Conservation (phyloP, 129 eudicot genomes). For the Pseudognaphalium luteoalbum region DNA sequence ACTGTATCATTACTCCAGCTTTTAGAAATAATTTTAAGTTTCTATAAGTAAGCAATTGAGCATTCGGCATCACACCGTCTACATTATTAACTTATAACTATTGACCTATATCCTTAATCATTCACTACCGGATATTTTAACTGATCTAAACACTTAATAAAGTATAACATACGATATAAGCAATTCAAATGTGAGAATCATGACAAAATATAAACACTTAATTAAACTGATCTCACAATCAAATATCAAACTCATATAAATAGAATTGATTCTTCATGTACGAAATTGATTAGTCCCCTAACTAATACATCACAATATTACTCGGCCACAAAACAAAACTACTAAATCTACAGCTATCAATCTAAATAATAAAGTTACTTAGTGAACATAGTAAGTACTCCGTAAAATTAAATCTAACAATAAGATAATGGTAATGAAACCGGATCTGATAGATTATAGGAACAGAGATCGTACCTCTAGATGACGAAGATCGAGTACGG, state of each 20-base stretch:
- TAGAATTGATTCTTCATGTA: too few relatives aligned
- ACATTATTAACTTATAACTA: neutral
- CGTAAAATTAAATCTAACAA: neutral
- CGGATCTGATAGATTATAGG: neutral
- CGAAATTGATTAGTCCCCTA: neutral
- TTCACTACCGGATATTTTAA: too few relatives aligned
- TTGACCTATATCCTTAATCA: neutral
- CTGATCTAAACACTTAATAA: too few relatives aligned
- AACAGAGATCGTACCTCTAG: slow-evolving; percentile 11
- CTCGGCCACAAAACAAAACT: neutral
- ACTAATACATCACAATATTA: neutral
- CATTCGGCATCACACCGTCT: neutral
- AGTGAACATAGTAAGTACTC: neutral
- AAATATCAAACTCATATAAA: neutral
- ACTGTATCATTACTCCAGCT: neutral
- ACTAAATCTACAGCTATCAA: neutral
- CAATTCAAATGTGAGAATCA: neutral
- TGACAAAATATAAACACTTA: neutral
- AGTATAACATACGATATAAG: neutral
- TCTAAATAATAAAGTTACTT: neutral
- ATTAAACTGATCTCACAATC: neutral
- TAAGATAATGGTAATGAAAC: neutral
- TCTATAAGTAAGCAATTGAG: neutral
- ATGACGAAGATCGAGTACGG: neutral
- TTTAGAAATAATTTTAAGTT: neutral